Conservation (phyloP, 306 rosid species). For the Trifolium subterraneum region DNA sequence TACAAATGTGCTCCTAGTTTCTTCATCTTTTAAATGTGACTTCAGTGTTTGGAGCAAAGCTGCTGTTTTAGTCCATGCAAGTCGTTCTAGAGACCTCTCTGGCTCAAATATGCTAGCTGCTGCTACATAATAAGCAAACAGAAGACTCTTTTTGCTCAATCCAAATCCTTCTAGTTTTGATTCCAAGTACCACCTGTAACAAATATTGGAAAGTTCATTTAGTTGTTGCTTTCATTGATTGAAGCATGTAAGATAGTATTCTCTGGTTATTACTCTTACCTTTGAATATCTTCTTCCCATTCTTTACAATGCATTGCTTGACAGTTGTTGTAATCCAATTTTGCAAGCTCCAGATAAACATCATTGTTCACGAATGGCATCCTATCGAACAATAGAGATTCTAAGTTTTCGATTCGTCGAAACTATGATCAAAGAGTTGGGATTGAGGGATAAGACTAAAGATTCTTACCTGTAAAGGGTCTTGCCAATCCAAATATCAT, state of each 20-base stretch:
- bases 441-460: background rate
- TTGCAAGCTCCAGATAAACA: conserved; percentile 75
- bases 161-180: conserved; percentile 63
- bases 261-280: conserved; percentile 43
- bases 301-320: conserved; percentile 68
- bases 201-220: background rate
- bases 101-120: conserved; percentile 76
- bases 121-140: conserved; percentile 64
- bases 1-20: conserved; percentile 51
- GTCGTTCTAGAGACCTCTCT: conserved; percentile 65
- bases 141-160: conserved; percentile 54
- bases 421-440: background rate
- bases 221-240: background rate
- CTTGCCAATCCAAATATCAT: conserved; percentile 92
- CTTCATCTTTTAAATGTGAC: conserved; percentile 42
- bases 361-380: conserved; percentile 75
- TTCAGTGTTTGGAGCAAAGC: conserved; percentile 52
- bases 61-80: conserved; percentile 75
- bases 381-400: conserved; percentile 45
- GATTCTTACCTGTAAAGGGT: conserved; percentile 75
- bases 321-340: conserved; percentile 75
- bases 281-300: conserved; percentile 66
- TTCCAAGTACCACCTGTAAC: conserved; percentile 72
- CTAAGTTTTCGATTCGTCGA: background rate
- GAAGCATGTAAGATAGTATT: background rate